phyloP scores from a whole-genome alignment of 2,329 filamentous ascomycete species.

The Dactylellina leptospora region DNA sequence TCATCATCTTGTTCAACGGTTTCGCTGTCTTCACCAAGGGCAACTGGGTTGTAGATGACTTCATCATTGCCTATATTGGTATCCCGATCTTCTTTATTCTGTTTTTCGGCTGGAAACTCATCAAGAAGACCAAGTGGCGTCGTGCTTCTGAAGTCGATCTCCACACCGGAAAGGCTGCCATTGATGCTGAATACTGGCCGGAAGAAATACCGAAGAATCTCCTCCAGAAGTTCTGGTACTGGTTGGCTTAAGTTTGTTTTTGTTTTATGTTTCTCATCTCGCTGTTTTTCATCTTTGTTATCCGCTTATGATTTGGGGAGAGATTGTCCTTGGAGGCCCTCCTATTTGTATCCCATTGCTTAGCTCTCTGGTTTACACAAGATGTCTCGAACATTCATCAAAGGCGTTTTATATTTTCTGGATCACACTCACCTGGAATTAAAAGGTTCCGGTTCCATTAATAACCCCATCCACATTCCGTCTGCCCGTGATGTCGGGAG shows the following conservation, averaged over 20 bases:
- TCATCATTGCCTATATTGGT: constrained; percentile 72
- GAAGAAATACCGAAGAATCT: constrained; percentile 46
- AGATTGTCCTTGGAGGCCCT: constrained; percentile 18
- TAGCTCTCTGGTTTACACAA: constrained; percentile 14
- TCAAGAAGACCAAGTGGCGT: constrained; percentile 62
- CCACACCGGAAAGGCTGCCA: constrained; percentile 69
- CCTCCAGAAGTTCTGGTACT: constrained; percentile 44
- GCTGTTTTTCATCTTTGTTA: neutral
- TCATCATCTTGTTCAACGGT: constrained; percentile 77
- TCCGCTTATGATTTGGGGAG: constrained; percentile 19
- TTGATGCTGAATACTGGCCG: constrained; percentile 62
- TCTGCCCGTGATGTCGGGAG: too few species aligned
- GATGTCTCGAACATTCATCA: constrained; percentile 34
- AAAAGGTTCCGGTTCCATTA: constrained; percentile 21
- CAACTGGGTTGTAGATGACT: constrained; percentile 71
- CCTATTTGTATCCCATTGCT: constrained; percentile 21
- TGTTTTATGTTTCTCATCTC: neutral
- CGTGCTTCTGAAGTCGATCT: constrained; percentile 67
- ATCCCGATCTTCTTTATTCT: constrained; percentile 70
- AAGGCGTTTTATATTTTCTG: constrained; percentile 32
- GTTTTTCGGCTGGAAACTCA: constrained; percentile 70
- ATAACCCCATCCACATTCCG: too few species aligned
- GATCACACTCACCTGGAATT: constrained; percentile 32
- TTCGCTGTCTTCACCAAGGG: constrained; percentile 77
- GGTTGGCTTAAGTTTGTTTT: constrained; percentile 24